Conservation (phyloP, 202 grass and related monocot genomes). For the Bolboschoenoplectus hybrid region DNA sequence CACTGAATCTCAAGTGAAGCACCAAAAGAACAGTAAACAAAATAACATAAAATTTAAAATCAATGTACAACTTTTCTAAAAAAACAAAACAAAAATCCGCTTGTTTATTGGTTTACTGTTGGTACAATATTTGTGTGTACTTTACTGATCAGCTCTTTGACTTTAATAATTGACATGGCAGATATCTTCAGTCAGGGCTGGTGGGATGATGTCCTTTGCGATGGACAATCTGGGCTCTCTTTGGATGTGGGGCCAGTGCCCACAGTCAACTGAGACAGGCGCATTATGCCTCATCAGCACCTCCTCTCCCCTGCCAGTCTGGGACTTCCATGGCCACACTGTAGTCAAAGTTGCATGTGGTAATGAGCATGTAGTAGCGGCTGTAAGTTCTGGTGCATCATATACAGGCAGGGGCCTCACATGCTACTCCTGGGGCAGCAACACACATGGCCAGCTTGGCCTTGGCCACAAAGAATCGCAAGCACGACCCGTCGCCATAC, state of each 20-base stretch:
- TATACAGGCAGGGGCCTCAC: conserved; percentile 67
- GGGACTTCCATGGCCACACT: conserved; percentile 85
- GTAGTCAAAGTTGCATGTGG: conserved; percentile 94
- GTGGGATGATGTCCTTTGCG: conserved; percentile 98
- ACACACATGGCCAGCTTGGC: conserved; percentile 86
- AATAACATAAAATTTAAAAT: not conserved
- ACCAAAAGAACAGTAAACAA: not conserved
- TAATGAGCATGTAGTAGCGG: conserved; percentile 91
- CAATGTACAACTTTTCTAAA: not conserved
- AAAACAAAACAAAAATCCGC: not conserved
- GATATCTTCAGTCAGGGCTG: conserved; percentile 82
- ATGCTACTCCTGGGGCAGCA: conserved; percentile 92
- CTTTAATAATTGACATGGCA: conserved; percentile 35
- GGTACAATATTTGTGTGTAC: not conserved
- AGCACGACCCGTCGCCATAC: conserved; percentile 60
- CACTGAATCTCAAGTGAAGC: conserved; percentile 3
- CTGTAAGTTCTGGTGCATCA: conserved; percentile 73
- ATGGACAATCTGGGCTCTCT: conserved; percentile 87
- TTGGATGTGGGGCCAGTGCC: conserved; percentile 95
- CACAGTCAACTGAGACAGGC: conserved; percentile 59
- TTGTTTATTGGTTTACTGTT: not conserved
- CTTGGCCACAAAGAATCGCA: conserved; percentile 80
- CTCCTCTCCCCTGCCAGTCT: conserved; percentile 67
- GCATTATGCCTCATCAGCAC: conserved; percentile 57
- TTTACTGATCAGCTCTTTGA: conserved; percentile 3